These are phyloP conservation scores for Paraphaeosphaeria sporulosa DNA, from an alignment of 2,329 filamentous ascomycete genomes.

Conservation along the genomic window DNA sequence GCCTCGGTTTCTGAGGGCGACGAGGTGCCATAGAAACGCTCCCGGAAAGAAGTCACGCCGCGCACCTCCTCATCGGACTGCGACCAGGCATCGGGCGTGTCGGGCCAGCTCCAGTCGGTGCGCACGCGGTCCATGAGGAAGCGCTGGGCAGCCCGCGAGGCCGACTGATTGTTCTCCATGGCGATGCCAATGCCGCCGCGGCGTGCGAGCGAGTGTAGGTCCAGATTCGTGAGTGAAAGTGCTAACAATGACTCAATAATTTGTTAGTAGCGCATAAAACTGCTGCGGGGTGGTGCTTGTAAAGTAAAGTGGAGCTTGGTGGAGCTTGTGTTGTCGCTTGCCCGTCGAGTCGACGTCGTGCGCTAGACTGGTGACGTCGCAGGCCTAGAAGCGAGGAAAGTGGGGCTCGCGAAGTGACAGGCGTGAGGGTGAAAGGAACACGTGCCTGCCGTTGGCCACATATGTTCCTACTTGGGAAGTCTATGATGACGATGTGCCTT, in stretches of 20 bases:
- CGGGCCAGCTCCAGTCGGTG: conserved; percentile 56
- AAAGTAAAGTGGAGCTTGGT: conserved; percentile 11
- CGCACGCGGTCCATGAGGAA: conserved; percentile 53
- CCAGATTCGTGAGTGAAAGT: neutral
- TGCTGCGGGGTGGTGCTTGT: conserved; percentile 11
- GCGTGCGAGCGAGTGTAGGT: conserved; percentile 4
- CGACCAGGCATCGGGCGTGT: conserved; percentile 38
- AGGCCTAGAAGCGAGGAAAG: neutral
- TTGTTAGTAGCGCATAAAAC: conserved; percentile 2
- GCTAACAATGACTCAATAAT: neutral
- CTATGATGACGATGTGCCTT: neutral
- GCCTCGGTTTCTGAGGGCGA: conserved; percentile 35
- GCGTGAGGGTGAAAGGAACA: neutral
- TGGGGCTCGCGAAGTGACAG: neutral
- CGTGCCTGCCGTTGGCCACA: neutral
- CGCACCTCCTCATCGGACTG: conserved; percentile 46
- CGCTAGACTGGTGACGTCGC: conserved; percentile 10
- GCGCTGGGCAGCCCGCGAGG: conserved; percentile 51
- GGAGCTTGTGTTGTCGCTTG: conserved; percentile 9
- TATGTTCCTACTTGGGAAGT: neutral
- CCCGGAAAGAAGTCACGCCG: conserved; percentile 48
- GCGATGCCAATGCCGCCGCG: conserved; percentile 32
- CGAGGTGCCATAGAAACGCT: conserved; percentile 53
- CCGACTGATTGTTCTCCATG: conserved; percentile 52
- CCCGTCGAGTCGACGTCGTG: neutral